Base-by-base conservation (phyloP, 23 red algal genomes). In the Porphyridium purpureum region DNA sequence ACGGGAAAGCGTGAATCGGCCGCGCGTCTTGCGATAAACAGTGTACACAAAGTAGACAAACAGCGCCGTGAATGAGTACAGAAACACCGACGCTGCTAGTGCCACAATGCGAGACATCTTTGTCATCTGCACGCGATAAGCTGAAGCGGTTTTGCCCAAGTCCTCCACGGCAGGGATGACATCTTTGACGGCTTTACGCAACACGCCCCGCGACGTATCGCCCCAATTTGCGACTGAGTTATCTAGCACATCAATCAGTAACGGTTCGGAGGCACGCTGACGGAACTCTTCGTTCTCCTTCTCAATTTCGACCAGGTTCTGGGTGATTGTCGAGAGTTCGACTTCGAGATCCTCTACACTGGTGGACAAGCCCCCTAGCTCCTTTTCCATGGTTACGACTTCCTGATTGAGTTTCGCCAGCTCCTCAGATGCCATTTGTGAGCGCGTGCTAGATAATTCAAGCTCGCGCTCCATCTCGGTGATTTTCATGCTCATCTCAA, bases 191-290 rank as follows among this genome's bases (percentile, higher is more conserved):
- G 76, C 72, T 59, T 82, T 82, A 25, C 72, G 62, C 32, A 62
- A 82, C n/a, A 82, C 64, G 42, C 69, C 69, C 30, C 76, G 65
- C 3, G 62, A 49, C 7, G 72, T 58, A 32, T 36, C 44, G 35
- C 76, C 66, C 76, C 76, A 82, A 50, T 72, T 50, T 21, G 68
- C 64, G 5, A 66, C 57, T 29, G 57, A 57, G 25, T 64, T 64
- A 24, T 82, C 76, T 6, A 82, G 57, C 1, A 82, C 76, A 41
- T 82, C 64, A 2, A 57, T 55, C 4, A 82, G 62, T 4, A 57
- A 56, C 17, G 76, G 76, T 26, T 68, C 76, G 1, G 68, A 35
- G 53, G 58, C 70, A 17, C 76, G 55, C 21, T 41, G 46, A 33
- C 72, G 64, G 7, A 66, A 64, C 27, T 42, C 68, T 24, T 68